A percentile compares a stretch with the other conserved stretches of the same genome.
Conservation (phyloP, 495 filamentous ascomycete genomes). For the Acidiella bohemica region DNA sequence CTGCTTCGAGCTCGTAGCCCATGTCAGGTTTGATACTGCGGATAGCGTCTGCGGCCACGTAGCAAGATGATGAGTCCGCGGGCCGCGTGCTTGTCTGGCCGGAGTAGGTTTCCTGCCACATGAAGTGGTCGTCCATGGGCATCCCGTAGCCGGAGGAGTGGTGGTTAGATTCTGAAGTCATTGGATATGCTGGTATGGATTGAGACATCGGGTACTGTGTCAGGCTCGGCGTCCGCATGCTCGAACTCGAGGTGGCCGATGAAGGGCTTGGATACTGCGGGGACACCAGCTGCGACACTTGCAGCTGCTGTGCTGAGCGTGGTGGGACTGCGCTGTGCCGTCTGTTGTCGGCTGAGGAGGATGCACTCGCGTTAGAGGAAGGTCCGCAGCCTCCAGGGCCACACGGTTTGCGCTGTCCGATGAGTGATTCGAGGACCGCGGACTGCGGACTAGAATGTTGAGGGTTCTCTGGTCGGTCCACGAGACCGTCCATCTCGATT, state of each 20-base stretch:
- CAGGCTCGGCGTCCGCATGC: background rate
- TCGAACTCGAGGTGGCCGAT: background rate
- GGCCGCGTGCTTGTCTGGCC: background rate
- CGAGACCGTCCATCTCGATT: conserved; percentile 29
- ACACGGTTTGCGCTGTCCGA: conserved; percentile 19
- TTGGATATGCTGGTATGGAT: background rate
- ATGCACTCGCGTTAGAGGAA: background rate
- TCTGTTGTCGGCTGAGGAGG: background rate
- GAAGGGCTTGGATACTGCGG: background rate
- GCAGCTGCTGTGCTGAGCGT: background rate
- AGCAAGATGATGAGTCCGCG: conserved; percentile 22
- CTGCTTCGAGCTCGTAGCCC: conserved; percentile 27
- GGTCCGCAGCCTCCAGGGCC: background rate
- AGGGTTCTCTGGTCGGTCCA: conserved; percentile 7
- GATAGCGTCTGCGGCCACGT: conserved; percentile 26
- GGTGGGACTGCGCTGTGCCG: no score
- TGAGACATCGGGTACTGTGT: background rate
- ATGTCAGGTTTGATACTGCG: conserved; percentile 24
- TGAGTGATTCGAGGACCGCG: conserved; percentile 17
- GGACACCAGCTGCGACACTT: background rate
- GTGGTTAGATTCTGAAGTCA: background rate
- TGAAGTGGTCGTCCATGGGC: conserved; percentile 11
- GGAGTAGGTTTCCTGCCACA: conserved; percentile 2
- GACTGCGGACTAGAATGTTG: conserved; percentile 15
- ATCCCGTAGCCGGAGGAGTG: background rate